Base-by-base conservation (phyloP, 2,329 filamentous ascomycete genomes). In the Moelleriella libera region DNA sequence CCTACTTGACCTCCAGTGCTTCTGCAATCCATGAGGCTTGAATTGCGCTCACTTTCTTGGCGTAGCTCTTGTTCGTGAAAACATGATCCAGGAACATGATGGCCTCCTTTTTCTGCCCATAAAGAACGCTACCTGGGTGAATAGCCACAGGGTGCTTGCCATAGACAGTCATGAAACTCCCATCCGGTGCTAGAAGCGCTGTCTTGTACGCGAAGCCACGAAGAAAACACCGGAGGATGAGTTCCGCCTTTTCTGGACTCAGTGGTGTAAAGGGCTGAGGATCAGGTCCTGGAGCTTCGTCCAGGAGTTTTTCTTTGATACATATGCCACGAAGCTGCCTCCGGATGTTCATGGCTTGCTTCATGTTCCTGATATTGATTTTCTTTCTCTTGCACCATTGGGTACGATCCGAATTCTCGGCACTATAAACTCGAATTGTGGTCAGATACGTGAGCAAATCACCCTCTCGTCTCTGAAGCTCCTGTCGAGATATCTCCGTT, bases 41-140 rank as follows among this genome's bases (percentile, higher is more conserved):
- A 12, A 82, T 71, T 1, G 70, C 71, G 60, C 76, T 81, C 50
- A 82, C 78, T 59, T 78, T 82, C 59, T 81, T 82, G 0, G 75
- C 79, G 50, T 82, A 83, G 55, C 76, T 82, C 63, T 80, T 81
- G 47, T 72, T 72, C 1, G 80, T 83, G 54, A 75, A 83, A 0
- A 83, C 77, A 52, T 83, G 75, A 52, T 83, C 79, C 8, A 83
- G 58, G 51, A 82, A 83, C 78, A 83, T 79, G 57, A 83, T 80
- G 4, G 78, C 78, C 60, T 82, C 78, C 56, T 70, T 72, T 61
- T 81, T 82, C 55, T 74, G 69, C 0, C 79, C 78, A 52, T 80
- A 76, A 44, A 83, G 54, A 0, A 79, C 75, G 52, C 79, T 83
- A 0, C 76, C 71, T 0, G 80, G 80, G 54, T 83, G 80, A 14